Evolutionary conservation across 129 eudicot species (phyloP).

Genomic region (Arctium minus): DNA sequence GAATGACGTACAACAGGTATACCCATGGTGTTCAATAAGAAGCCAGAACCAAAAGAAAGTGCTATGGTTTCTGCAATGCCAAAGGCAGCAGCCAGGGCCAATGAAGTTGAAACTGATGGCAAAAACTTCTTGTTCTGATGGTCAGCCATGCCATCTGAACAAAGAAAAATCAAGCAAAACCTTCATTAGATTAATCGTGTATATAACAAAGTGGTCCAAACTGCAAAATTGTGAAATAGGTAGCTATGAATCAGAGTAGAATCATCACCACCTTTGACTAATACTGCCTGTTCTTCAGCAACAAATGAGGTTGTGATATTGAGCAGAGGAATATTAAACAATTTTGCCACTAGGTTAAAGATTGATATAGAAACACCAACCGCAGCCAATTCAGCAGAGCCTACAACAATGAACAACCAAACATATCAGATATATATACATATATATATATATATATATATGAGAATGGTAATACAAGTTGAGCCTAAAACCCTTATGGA

Average conservation of each 20-base stretch:
- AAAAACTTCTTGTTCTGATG: constrained; percentile 44
- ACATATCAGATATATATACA: constrained; percentile 1
- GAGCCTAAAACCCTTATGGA: neutral
- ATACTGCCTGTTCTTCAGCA: constrained; percentile 88
- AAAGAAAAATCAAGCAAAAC: constrained; percentile 16
- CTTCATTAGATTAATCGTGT: neutral
- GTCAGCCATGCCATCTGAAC: constrained; percentile 28
- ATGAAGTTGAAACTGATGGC: constrained; percentile 88
- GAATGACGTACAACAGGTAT: constrained; percentile 87
- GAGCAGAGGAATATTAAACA: constrained; percentile 91
- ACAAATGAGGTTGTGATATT: constrained; percentile 93
- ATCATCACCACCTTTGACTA: constrained; percentile 28
- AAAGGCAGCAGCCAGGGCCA: constrained; percentile 72
- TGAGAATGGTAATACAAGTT: neutral
- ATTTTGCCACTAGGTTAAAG: constrained; percentile 86
- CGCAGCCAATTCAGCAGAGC: constrained; percentile 94
- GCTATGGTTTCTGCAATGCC: constrained; percentile 80
- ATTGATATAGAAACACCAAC: constrained; percentile 94
- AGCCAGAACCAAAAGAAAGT: constrained; percentile 78
- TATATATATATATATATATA: neutral
- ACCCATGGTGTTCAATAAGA: constrained; percentile 86
- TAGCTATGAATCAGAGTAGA: constrained; percentile 4
- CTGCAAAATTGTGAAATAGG: neutral
- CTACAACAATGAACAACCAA: constrained; percentile 34
- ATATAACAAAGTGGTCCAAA: neutral